A percentile compares a stretch with the other conserved stretches of the same genome.
phyloP scores from a whole-genome alignment of 1,284 basidiomycete species.

The Pascua guehoae region DNA sequence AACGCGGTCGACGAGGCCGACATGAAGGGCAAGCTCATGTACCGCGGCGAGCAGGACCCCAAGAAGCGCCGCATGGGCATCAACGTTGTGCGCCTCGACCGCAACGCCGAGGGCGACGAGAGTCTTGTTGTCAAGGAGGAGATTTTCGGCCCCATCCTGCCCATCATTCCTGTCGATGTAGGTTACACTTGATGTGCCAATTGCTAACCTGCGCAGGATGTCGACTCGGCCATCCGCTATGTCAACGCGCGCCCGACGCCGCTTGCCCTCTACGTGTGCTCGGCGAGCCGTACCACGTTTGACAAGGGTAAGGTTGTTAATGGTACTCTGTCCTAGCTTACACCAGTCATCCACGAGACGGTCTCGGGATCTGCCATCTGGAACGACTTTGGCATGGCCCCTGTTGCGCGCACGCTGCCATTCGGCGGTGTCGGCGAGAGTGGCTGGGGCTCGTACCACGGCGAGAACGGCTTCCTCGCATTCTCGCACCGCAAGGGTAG shows the following conservation, averaged over 20 bases:
- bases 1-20: constrained; percentile 63
- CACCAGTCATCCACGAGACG: constrained; percentile 38
- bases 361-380: constrained; percentile 43
- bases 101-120: constrained; percentile 56
- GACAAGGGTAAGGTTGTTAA: constrained; percentile 41
- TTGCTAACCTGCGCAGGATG: constrained; percentile 39
- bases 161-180: constrained; percentile 67
- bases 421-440: constrained; percentile 49
- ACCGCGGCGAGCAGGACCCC: constrained; percentile 66
- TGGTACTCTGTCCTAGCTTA: constrained; percentile 9
- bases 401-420: constrained; percentile 37
- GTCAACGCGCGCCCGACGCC: constrained; percentile 55
- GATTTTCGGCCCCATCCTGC: constrained; percentile 68
- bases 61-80: constrained; percentile 46
- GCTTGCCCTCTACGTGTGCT: constrained; percentile 46
- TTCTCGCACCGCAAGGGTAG: constrained; percentile 46
- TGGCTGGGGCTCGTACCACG: constrained; percentile 49
- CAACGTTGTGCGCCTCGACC: constrained; percentile 53
- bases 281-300: constrained; percentile 32
- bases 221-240: constrained; percentile 69
- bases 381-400: constrained; percentile 45
- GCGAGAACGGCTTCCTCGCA: constrained; percentile 43
- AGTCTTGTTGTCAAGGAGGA: constrained; percentile 72
- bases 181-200: constrained; percentile 17
- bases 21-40: constrained; percentile 58